Percentiles rank a stretch among this genome's conserved stretches.
phyloP scores from a whole-genome alignment of 306 rosid genomes.

The Chamaecrista fasciculata region DNA sequence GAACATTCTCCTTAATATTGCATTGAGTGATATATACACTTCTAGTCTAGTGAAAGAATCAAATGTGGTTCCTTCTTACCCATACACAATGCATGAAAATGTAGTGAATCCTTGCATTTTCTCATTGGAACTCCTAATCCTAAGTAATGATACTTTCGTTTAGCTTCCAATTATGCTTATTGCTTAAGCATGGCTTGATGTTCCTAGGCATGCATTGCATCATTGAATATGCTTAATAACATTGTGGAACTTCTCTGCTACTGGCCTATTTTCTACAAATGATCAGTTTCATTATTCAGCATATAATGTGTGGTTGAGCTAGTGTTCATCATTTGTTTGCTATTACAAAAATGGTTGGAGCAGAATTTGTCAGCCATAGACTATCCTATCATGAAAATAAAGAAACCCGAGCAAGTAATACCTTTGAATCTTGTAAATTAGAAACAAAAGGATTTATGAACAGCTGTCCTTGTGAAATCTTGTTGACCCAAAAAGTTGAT shows the following conservation, averaged over 20 bases:
- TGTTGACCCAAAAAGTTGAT: neutral
- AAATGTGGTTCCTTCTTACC: neutral
- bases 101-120: neutral
- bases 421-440: slow-evolving; percentile 9
- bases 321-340: neutral
- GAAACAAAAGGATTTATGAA: neutral
- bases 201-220: neutral
- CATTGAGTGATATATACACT: slow-evolving; percentile 5
- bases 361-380: neutral
- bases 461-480: neutral
- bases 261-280: neutral
- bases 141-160: neutral
- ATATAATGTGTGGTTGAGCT: neutral
- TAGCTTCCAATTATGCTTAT: neutral
- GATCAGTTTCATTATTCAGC: neutral
- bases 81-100: neutral
- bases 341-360: neutral
- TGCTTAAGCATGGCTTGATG: neutral
- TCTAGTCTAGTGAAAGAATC: slow-evolving; percentile 2
- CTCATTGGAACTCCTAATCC: slow-evolving; percentile 6
- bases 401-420: slow-evolving; percentile 6
- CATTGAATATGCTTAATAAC: neutral
- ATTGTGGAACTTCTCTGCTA: neutral
- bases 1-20: neutral
- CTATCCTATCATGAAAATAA: neutral